Base-by-base conservation (phyloP, 768 basidiomycete species). In the Boletus sensibilis region DNA sequence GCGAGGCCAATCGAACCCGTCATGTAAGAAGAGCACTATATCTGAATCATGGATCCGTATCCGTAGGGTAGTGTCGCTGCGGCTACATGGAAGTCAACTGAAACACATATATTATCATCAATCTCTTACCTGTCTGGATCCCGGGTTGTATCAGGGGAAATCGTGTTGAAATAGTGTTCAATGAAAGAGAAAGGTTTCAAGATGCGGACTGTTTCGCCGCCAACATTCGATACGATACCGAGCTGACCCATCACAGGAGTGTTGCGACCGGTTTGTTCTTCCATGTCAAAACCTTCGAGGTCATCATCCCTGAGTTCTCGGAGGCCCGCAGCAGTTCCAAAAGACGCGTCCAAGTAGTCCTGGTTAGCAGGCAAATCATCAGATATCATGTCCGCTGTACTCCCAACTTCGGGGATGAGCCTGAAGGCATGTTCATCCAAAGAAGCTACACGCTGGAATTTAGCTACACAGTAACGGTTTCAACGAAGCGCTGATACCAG, bases 1-100 rank as follows among this genome's bases (percentile, higher is more conserved):
- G 46, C 79, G 79, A 2, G 68, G 72, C 95, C 97, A 99, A 68
- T 99, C 97, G 64, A 94, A 99, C 2, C 97, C 97, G 54, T 94
- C 92, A 66, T 97, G 91, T 4, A 99, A 79, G 50, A 86, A 80
- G 23, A 98, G 64, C 1, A 80, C 80, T 46, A 90, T 70, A 60
- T 90, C 80, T 52, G 82, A 84, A 41, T 88, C 73, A 41, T 80
- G 76, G 5, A 92, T 63, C 25, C 84, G 79, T 54, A 89, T 64
- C 29, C 74, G 79, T n/a, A 85, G 57, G 25, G 68, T 76, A 9
- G 81, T 80, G 33, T 81, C 79, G 12, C 78, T 79, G 29, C 69
- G 62, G 43, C 81, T 84, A 50, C 5, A 35, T 48, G 37, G 41
- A 42, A 50, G 44, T 50, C 40, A 68, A 37, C 58, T 43, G 20